A percentile compares a stretch with the other conserved stretches of the same genome.
Conservation (phyloP, 2,329 filamentous ascomycete species). For the Kalaharituber pfeilii region DNA sequence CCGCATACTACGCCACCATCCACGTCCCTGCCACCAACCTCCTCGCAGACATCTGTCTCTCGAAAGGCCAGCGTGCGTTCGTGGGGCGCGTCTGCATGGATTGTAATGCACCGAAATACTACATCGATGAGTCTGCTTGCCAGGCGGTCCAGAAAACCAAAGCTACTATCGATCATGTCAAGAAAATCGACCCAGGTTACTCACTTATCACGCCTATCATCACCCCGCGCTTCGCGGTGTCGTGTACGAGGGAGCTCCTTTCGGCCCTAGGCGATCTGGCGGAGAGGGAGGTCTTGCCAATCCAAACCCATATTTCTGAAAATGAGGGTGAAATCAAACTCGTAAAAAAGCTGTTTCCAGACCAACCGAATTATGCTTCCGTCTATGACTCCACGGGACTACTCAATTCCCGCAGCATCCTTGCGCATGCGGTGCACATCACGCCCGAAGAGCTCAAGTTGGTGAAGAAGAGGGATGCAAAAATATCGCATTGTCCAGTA, state of each 20-base stretch:
- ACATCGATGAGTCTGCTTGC: conserved; percentile 53
- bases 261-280: conserved; percentile 46
- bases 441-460: conserved; percentile 46
- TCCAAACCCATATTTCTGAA: conserved; percentile 84
- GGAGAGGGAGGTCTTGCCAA: conserved; percentile 42
- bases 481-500: conserved; percentile 71
- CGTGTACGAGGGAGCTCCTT: conserved; percentile 45
- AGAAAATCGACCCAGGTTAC: conserved; percentile 44
- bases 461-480: conserved; percentile 43
- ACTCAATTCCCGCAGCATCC: conserved; percentile 53
- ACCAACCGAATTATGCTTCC: conserved; percentile 45
- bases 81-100: conserved; percentile 97
- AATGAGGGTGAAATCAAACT: conserved; percentile 57
- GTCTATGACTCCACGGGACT: conserved; percentile 63
- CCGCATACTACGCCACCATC: conserved; percentile 85
- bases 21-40: conserved; percentile 80
- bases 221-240: conserved; percentile 53
- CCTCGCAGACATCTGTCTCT: conserved; percentile 66
- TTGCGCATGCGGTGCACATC: conserved; percentile 74
- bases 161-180: conserved; percentile 47
- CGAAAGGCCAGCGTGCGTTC: conserved; percentile 68
- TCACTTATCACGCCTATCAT: conserved; percentile 60
- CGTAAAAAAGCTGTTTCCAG: conserved; percentile 48
- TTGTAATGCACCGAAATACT: conserved; percentile 52
- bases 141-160: conserved; percentile 40